Evolutionary conservation across 805 yeast species (phyloP), one percentile per base, ranked within the genome.

Genomic region (Cyberlindnera lachancei): DNA sequence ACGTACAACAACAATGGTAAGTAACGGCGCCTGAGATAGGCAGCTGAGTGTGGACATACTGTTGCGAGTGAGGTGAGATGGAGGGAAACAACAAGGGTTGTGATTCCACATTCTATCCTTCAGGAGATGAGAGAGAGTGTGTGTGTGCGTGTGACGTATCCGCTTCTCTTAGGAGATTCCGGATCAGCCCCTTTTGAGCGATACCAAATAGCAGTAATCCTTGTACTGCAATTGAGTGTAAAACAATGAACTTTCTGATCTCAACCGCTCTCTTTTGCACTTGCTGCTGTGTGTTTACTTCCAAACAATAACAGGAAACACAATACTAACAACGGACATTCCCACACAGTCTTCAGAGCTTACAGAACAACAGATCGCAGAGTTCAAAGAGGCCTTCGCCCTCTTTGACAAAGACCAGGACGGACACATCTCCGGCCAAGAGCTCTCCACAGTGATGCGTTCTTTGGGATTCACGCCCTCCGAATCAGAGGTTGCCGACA

Each of bases 381-480:
- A 92, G 53, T 92, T 92, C 66, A 87, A 86, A 62, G 98, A 92
- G 68, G 98, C 98, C 6, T 92, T 92, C 59, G 86, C 96, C 40
- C 74, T 92, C 44, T 92, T 92, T 50, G 98, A 92, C 68, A 87
- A 87, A 59, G 95, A 92, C 59, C 82, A 88, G 54, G 96, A 88
- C 61, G 98, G 98, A 8, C 85, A 86, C 55, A 92, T 92, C 66
- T 86, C 96, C 37, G 84, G 96, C 48, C 75, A 84, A 53, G 98
- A 92, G 64, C 71, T 92, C 47, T 96, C 97, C 44, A 87, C 96
- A 4, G 98, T 92, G 33, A 92, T 92, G 98, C 81, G 98, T 65
- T 85, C 96, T n/a, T 70, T 92, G 54, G 98, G 98, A 32, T 92
- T 87, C 61, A 90, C 90, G 53, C 98, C 98, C 23, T 79, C 94